These are phyloP conservation scores for Termitomyces sp. DNA, from an alignment of 768 basidiomycete genomes.

Conservation along the genomic window DNA sequence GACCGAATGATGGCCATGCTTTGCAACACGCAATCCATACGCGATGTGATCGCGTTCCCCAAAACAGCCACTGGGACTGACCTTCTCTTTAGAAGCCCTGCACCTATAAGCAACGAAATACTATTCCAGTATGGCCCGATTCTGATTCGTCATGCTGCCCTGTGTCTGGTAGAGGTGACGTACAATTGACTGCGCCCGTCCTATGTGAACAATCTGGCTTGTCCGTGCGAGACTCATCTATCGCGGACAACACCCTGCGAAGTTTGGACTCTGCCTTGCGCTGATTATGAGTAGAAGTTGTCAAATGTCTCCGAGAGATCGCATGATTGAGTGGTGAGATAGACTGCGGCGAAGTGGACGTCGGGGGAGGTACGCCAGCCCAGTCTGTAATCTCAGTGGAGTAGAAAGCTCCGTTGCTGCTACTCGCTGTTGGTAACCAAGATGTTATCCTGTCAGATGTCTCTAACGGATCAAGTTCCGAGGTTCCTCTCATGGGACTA, in stretches of 20 bases:
- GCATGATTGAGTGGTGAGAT: constrained; percentile 36
- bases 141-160: constrained; percentile 21
- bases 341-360: constrained; percentile 42
- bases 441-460: constrained; percentile 30
- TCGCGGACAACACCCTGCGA: constrained; percentile 63
- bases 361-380: constrained; percentile 39
- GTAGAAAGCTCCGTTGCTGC: constrained; percentile 36
- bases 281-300: constrained; percentile 31
- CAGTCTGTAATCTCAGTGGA: constrained; percentile 51
- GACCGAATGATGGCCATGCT: constrained; percentile 91
- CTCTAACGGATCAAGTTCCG: constrained; percentile 31
- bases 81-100: constrained; percentile 85
- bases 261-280: constrained; percentile 65
- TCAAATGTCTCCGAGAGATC: constrained; percentile 43
- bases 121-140: constrained; percentile 60
- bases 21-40: constrained; percentile 80
- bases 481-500: constrained; percentile 49
- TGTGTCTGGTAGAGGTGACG: constrained; percentile 21
- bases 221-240: constrained; percentile 52
- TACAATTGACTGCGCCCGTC: constrained; percentile 16
- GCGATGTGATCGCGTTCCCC: constrained; percentile 96
- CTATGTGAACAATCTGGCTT: constrained; percentile 15
- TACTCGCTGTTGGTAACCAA: constrained; percentile 46
- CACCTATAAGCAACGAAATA: constrained; percentile 42
- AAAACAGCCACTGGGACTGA: constrained; percentile 84